Base-by-base conservation (phyloP, 2,329 filamentous ascomycete species). In the Cytospora chrysosperma region DNA sequence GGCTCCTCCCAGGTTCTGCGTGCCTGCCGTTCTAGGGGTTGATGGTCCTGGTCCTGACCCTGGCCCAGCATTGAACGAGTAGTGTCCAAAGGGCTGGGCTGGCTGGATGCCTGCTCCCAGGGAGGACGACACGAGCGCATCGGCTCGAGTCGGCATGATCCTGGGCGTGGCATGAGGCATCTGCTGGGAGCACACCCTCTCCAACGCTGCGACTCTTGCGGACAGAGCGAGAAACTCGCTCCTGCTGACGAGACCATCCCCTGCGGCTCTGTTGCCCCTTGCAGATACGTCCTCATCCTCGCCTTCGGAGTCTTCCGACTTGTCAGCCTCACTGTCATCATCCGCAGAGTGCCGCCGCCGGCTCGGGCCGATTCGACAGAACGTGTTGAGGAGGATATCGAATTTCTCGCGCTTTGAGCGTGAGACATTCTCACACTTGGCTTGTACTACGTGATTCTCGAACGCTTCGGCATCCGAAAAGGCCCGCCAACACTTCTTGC, bases 401-500 rank as follows among this genome's bases (percentile, higher is more conserved):
- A 63, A 65, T 27, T 65, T 65, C 30, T 65, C 64, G 17, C 64
- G 58, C 54, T 65, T 65, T 43, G 61, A 63, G 26, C 64, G 54
- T 32, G 64, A 65, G 8, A 56, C 64, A 7, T 52, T 65, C 50
- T 64, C 57, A 50, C 64, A 65, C 13, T 64, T 63, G n/a, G 27
- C 10, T 6, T 56, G 32, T 34, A 15, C 63, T 21, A 71, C 32
- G 62, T 76, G 74, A 10, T n/a, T 37, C 2, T 70, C 66, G 55
- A 75, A 75, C 3, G 58, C 58, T 1, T 60, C 57, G 32, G 65
- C 67, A 34, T 72, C 64, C 27, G 24, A n/a, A 40, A 74, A 76
- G 1, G 68, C 34, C 24, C 59, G 61, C 74, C 74, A 76, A 66
- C 74, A 75, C 28, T 62, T 69, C 47, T 71, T 70, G 65, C 74